A percentile compares a stretch with the other conserved stretches of the same genome.
Conservation (phyloP, 768 basidiomycete genomes). For the Hericium coralloides region DNA sequence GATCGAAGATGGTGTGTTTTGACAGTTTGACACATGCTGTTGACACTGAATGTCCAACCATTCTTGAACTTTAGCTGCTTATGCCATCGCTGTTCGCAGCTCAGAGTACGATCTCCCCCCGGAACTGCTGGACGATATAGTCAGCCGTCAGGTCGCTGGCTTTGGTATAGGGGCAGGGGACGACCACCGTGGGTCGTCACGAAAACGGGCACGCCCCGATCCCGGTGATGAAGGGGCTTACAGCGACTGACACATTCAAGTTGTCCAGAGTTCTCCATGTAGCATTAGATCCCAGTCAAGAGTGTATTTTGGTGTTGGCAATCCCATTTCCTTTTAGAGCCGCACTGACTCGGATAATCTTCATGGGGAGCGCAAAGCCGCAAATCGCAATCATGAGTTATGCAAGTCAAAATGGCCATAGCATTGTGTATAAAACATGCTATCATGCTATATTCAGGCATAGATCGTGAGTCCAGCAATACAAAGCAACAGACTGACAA, state of each 20-base stretch:
- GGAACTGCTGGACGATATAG: constrained; percentile 62
- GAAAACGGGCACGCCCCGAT: neutral
- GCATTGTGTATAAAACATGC: no score
- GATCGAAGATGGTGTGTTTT: constrained; percentile 76
- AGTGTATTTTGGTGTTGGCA: no score
- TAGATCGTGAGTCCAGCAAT: no score
- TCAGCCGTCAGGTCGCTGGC: constrained; percentile 27
- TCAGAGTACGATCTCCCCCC: constrained; percentile 67
- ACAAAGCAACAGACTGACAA: no score
- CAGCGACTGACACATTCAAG: no score
- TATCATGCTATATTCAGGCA: no score
- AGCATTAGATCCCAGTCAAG: no score
- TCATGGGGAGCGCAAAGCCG: no score
- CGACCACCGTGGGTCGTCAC: neutral
- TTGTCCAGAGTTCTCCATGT: no score
- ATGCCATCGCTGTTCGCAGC: constrained; percentile 60
- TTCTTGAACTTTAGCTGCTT: constrained; percentile 40
- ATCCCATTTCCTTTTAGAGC: no score
- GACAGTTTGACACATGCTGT: neutral
- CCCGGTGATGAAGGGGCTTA: neutral
- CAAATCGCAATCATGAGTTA: no score
- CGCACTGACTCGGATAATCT: neutral
- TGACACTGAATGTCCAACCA: neutral
- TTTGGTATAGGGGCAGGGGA: constrained; percentile 1
- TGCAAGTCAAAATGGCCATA: no score